phyloP scores from a whole-genome alignment of 345 rosid species.

The Raphanus raphanistrum region DNA sequence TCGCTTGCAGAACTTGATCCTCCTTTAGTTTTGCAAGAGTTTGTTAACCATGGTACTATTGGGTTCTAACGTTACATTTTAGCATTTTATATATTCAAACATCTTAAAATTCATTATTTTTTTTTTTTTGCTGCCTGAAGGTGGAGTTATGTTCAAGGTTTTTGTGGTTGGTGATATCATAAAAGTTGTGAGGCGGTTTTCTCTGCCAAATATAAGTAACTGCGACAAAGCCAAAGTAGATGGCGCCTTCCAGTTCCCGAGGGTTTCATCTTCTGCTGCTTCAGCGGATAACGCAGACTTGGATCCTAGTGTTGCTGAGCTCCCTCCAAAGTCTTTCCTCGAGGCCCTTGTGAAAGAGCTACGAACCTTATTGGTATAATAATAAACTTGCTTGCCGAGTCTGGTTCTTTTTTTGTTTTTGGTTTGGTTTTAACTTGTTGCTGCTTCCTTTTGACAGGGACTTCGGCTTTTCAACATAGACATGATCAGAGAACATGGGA shows the following conservation, averaged over 20 bases:
- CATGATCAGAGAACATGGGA: constrained; percentile 84
- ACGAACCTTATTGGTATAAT: constrained; percentile 57
- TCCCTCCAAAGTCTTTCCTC: constrained; percentile 80
- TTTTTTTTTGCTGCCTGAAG: constrained; percentile 37
- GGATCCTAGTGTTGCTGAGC: constrained; percentile 77
- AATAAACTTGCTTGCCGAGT: background rate
- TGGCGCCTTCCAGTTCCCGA: constrained; percentile 67
- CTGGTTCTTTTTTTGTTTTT: background rate
- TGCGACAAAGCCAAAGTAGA: constrained; percentile 57
- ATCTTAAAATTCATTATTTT: background rate
- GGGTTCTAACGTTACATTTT: background rate
- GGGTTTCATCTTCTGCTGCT: constrained; percentile 90
- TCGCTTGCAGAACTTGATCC: constrained; percentile 85
- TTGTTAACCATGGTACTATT: constrained; percentile 84
- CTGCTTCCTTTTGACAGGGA: constrained; percentile 35
- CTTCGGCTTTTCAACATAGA: constrained; percentile 88
- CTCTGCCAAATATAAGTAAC: constrained; percentile 73
- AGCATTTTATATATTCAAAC: too few species aligned
- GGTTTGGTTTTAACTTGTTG: constrained; percentile 28
- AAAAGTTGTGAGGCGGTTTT: constrained; percentile 83
- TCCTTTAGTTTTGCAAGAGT: constrained; percentile 89
- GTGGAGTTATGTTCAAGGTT: constrained; percentile 85
- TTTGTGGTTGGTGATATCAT: constrained; percentile 78
- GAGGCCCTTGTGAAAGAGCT: constrained; percentile 87
- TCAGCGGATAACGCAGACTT: constrained; percentile 88